Percentiles rank a stretch among this genome's conserved stretches.
These are phyloP conservation scores for Rhamnella rubrinervis DNA, from an alignment of 331 rosid species.

Conservation along the genomic window DNA sequence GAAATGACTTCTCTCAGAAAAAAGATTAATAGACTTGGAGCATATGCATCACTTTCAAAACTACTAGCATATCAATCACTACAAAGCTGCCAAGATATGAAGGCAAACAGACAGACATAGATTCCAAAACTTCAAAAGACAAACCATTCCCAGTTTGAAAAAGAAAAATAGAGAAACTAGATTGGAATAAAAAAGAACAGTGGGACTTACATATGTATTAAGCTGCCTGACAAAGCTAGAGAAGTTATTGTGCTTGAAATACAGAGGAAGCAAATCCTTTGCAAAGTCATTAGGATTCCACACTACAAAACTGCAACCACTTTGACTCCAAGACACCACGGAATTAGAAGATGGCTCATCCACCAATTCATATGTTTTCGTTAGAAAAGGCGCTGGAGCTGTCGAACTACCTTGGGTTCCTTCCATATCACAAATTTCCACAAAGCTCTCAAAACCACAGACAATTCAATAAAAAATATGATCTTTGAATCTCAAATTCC, in stretches of 20 bases:
- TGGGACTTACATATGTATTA: conserved; percentile 41
- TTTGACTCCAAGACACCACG: conserved; percentile 46
- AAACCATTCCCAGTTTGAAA: not conserved
- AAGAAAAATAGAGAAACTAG: not conserved
- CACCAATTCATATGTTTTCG: conserved; percentile 52
- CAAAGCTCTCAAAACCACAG: not conserved
- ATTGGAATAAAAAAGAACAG: not conserved
- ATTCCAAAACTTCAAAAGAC: not conserved
- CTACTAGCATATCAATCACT: too few relatives aligned
- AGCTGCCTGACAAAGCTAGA: conserved; percentile 54
- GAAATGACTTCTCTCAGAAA: too few relatives aligned
- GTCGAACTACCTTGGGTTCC: conserved; percentile 37
- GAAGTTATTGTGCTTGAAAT: conserved; percentile 56
- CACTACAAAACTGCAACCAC: conserved; percentile 48
- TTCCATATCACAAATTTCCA: conserved; percentile 24
- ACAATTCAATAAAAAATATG: not conserved
- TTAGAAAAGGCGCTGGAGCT: conserved; percentile 50
- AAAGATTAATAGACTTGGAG: too few relatives aligned
- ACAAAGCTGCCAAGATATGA: not conserved
- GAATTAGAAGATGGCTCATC: conserved; percentile 39
- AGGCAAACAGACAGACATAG: not conserved
- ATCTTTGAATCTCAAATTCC: not conserved
- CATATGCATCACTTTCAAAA: too few relatives aligned
- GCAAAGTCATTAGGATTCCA: conserved; percentile 54
- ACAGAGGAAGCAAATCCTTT: conserved; percentile 44